phyloP scores from a whole-genome alignment of 192 early-diverging fungal species.

The Linnemannia schmuckeri region DNA sequence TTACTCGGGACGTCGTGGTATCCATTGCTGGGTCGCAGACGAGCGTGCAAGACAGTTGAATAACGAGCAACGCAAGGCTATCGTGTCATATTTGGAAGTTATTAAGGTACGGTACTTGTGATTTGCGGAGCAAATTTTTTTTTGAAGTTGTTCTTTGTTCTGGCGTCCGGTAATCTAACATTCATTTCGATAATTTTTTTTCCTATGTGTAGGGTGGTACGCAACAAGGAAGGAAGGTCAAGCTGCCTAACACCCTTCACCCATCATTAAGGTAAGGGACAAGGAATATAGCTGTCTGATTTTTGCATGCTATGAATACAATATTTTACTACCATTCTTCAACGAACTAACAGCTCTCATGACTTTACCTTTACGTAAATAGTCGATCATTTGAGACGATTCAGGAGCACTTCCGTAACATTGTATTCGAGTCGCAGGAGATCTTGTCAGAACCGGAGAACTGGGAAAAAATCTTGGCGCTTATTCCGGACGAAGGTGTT shows the following conservation, averaged over 20 bases:
- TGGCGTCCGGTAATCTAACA: neutral
- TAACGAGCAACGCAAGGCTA: slow-evolving; percentile 82
- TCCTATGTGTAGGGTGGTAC: slow-evolving; percentile 74
- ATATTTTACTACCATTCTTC: neutral
- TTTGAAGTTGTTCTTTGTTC: neutral
- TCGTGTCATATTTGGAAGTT: slow-evolving; percentile 88
- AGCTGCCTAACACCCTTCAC: slow-evolving; percentile 73
- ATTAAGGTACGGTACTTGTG: slow-evolving; percentile 59
- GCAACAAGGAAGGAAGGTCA: slow-evolving; percentile 79
- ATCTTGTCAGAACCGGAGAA: slow-evolving; percentile 70
- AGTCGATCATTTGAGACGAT: slow-evolving; percentile 76
- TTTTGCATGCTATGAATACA: neutral
- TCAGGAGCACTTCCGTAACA: slow-evolving; percentile 78
- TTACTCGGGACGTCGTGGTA: slow-evolving; percentile 95
- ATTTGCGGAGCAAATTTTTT: slow-evolving; percentile 13
- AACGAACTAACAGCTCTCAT: neutral
- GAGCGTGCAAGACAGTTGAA: slow-evolving; percentile 84
- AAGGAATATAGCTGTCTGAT: neutral
- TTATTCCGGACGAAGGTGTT: slow-evolving; percentile 81
- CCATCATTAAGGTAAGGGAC: slow-evolving; percentile 72
- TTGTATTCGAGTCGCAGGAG: slow-evolving; percentile 81
- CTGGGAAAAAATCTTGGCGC: slow-evolving; percentile 82
- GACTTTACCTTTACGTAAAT: neutral
- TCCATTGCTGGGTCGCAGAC: slow-evolving; percentile 99
- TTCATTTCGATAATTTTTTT: neutral